Conservation (phyloP, 2,329 filamentous ascomycete species). For the Colletotrichum trifolii region DNA sequence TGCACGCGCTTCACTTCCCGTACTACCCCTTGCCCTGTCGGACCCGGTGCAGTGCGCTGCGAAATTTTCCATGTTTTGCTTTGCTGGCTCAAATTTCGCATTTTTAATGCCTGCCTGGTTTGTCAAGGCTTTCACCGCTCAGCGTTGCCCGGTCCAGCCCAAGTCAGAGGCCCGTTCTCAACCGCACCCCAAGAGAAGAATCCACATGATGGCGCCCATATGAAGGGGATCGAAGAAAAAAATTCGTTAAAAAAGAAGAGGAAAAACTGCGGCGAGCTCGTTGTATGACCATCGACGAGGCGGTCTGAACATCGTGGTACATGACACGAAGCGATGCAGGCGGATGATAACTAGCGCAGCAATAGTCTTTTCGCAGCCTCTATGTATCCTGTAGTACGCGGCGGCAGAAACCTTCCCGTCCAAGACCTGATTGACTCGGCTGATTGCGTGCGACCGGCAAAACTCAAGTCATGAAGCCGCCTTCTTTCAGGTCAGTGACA, state of each 20-base stretch:
- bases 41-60: background rate
- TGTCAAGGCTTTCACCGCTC: conserved; percentile 26
- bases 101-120: conserved; percentile 9
- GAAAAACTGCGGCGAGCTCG: background rate
- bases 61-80: background rate
- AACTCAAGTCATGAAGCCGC: background rate
- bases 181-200: background rate
- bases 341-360: background rate
- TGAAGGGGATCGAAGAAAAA: background rate
- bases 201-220: background rate
- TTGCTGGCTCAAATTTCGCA: conserved; percentile 25
- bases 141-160: conserved; percentile 5
- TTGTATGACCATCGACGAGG: conserved; percentile 14
- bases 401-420: conserved; percentile 11
- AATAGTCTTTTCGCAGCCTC: background rate
- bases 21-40: no score
- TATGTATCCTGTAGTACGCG: background rate
- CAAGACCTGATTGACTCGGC: conserved; percentile 24
- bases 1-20: conserved; percentile 16
- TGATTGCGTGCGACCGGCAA: conserved; percentile 14
- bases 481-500: background rate
- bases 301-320: conserved; percentile 8
- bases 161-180: conserved; percentile 20
- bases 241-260: background rate
- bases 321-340: background rate